Conservation (phyloP, 2,329 filamentous ascomycete genomes). For the Macrophomina tecta region DNA sequence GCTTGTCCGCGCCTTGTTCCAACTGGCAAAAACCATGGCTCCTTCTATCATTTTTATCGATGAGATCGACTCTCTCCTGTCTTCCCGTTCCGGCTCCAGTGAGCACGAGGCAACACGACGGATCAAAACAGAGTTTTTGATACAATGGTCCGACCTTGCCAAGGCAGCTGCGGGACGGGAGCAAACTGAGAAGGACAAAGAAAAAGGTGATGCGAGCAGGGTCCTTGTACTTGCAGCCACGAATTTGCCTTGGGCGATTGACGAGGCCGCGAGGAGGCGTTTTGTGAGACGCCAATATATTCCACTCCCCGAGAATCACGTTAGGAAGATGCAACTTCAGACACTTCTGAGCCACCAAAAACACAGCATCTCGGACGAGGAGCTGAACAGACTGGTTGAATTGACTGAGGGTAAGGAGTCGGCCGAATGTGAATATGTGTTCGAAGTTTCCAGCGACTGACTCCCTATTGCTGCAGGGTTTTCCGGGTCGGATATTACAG, state of each 20-base stretch:
- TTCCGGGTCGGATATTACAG: constrained; percentile 95
- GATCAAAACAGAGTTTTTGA: constrained; percentile 97
- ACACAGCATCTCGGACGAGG: constrained; percentile 73
- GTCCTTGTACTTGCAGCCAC: constrained; percentile 95
- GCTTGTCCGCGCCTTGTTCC: constrained; percentile 88
- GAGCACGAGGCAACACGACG: constrained; percentile 92
- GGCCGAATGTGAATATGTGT: neutral
- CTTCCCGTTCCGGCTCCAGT: constrained; percentile 78
- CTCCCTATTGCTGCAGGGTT: constrained; percentile 68
- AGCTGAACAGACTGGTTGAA: constrained; percentile 75
- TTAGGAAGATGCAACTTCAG: constrained; percentile 77
- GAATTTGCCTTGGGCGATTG: constrained; percentile 96
- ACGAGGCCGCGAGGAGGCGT: constrained; percentile 87
- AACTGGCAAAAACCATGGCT: constrained; percentile 83
- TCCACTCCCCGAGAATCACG: constrained; percentile 83
- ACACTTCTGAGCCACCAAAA: constrained; percentile 87
- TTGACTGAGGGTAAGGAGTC: constrained; percentile 76
- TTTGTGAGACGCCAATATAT: constrained; percentile 97
- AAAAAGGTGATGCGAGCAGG: constrained; percentile 79
- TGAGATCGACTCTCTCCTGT: constrained; percentile 94
- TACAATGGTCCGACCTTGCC: constrained; percentile 95
- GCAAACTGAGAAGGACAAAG: constrained; percentile 67
- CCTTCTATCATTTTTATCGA: constrained; percentile 98
- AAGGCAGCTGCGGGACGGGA: constrained; percentile 88
- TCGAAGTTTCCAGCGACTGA: neutral